Conservation (phyloP, 768 basidiomycete species). For the Lactarius trivialis region DNA sequence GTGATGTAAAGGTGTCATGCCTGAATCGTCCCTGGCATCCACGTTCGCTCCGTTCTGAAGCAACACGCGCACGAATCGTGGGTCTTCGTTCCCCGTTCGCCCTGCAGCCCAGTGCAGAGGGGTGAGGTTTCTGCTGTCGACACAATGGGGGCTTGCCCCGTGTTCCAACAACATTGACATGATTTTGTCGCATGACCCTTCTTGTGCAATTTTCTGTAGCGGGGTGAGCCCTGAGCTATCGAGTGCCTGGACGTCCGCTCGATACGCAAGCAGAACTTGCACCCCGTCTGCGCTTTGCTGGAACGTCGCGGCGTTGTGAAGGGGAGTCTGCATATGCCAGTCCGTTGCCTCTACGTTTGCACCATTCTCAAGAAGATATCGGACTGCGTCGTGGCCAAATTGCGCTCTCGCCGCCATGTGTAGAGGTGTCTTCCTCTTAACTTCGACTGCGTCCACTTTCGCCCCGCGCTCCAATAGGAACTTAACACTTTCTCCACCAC, state of each 20-base stretch:
- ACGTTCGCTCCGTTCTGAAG: neutral
- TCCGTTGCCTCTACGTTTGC: neutral
- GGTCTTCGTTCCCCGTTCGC: neutral
- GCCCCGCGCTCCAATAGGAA: neutral
- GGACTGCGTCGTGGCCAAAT: neutral
- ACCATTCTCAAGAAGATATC: neutral
- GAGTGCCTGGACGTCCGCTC: neutral
- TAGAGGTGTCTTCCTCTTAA: neutral
- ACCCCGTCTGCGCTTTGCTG: neutral
- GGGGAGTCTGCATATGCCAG: neutral
- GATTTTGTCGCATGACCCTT: neutral
- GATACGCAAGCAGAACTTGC: neutral
- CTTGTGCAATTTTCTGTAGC: neutral
- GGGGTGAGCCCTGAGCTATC: neutral
- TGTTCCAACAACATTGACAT: neutral
- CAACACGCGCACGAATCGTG: neutral
- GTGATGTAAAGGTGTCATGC: constrained; percentile 5
- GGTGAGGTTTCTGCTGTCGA: neutral
- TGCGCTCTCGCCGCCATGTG: neutral
- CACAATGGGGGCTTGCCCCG: neutral
- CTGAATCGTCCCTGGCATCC: neutral
- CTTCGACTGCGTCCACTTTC: neutral
- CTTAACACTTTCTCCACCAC: neutral
- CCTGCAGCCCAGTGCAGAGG: neutral
- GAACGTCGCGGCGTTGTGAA: neutral